Evolutionary conservation across 192 early-diverging fungal genomes (phyloP), one percentile per base, ranked within the genome.

Genomic region (Coemansia sp.): DNA sequence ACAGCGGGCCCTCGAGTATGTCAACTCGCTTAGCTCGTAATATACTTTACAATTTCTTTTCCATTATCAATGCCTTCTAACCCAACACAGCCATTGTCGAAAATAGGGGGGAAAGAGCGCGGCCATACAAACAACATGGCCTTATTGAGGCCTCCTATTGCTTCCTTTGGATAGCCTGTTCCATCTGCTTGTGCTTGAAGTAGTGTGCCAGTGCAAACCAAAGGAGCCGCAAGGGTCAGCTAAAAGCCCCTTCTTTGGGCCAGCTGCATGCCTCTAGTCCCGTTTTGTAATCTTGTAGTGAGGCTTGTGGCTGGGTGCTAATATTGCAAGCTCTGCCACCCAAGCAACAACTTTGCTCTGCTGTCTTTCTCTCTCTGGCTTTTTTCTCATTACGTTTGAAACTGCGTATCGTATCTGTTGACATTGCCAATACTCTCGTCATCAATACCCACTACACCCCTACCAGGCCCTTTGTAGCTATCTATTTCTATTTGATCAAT

Each of bases 1-100:
- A 83, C 73, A 90, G 69, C 83, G 81, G 46, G 94, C 97, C 14
- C 79, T 93, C 62, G 89, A 87, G 33, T 97, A 95, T 73, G 93
- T 98, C 42, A 66, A 73, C 45, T 76, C 79, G 23, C 65, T 76
- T 56, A 63, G 63, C 40, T 66, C 69, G 0, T 70, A 42, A 66
- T n/a, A 38, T 31, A 31, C 31, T 31, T 31, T 31, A 31, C 31
- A 18, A 28, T n/a, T 42, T 62, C 14, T 46, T 48, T 62, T 20
- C 20, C 20, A 45, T 46, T 31, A 3, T 31, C 31, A 31, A 31
- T 4, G 31, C 31, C 4, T 3, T 4, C 1, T 3, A 4, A 1
- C 31, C 31, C 31, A 31, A 4, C 31, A 31, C 31, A 31, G 4
- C 31, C 31, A 31, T 31, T 31, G 31, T 31, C 31, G 31, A 31